phyloP scores from a whole-genome alignment of 148 eudicot species.

The Chenopodium formosanum region DNA sequence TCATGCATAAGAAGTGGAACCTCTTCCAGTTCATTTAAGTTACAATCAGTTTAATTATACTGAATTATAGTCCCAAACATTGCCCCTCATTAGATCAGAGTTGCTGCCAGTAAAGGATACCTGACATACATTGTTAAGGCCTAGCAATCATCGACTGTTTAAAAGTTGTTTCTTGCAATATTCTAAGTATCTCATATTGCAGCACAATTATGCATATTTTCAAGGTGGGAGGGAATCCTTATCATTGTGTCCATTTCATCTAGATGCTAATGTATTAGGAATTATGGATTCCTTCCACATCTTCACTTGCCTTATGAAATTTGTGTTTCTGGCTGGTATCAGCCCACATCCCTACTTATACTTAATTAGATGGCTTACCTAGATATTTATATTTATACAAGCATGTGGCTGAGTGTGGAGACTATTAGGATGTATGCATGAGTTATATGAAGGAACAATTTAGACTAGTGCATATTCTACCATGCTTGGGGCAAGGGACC shows the following conservation, averaged over 20 bases:
- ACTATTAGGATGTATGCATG: not conserved
- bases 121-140: conserved; percentile 15
- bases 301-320: not conserved
- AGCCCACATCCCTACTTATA: not conserved
- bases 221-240: conserved; percentile 26
- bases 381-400: not conserved
- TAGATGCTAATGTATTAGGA: conserved; percentile 5
- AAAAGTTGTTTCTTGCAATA: conserved; percentile 21
- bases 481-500: conserved; percentile 11
- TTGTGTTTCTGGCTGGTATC: not conserved
- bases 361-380: conserved; percentile 1
- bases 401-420: not conserved
- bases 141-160: conserved; percentile 15
- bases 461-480: conserved; percentile 4
- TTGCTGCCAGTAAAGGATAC: not conserved
- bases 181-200: conserved; percentile 27
- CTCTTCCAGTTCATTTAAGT: not conserved
- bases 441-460: not conserved
- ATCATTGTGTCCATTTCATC: conserved; percentile 20
- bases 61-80: not conserved
- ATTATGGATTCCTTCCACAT: conserved; percentile 9
- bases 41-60: not conserved
- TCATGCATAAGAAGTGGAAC: not conserved
- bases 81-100: not conserved
- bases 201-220: conserved; percentile 17